Evolutionary conservation across 148 eudicot species (phyloP).

Genomic region (Fallopia convolvulus): DNA sequence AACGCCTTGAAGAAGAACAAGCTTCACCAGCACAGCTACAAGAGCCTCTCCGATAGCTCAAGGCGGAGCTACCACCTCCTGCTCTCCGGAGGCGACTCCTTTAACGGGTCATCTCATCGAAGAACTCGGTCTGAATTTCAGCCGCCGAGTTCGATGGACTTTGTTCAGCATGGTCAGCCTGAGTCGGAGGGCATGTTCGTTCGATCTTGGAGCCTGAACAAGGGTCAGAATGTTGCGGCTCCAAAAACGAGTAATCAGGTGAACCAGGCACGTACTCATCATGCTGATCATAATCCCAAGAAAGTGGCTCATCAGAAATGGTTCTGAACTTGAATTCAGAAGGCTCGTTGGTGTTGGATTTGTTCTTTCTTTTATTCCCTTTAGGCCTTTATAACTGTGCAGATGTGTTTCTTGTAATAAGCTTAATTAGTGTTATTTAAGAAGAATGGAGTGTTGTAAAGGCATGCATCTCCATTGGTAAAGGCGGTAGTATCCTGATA

Average conservation of each 20-base stretch:
- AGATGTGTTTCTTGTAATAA: background rate
- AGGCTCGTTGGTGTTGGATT: background rate
- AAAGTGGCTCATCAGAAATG: background rate
- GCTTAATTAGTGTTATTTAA: background rate
- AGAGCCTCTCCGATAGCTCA: conserved; percentile 10
- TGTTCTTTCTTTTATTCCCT: background rate
- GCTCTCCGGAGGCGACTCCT: background rate
- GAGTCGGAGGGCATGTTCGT: background rate
- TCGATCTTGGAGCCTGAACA: conserved; percentile 2
- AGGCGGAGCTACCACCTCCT: conserved; percentile 10
- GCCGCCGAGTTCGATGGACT: background rate
- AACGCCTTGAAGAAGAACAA: conserved; percentile 5
- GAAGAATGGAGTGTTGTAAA: background rate
- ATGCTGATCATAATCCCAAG: background rate
- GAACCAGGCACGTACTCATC: background rate
- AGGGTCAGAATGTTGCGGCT: background rate
- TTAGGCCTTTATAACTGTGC: background rate
- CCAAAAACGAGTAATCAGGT: background rate
- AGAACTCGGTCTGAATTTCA: background rate
- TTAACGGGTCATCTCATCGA: conserved; percentile 8
- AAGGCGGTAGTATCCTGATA: background rate
- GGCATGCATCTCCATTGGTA: background rate
- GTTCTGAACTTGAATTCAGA: background rate
- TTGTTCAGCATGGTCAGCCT: background rate
- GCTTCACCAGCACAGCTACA: background rate